phyloP scores from a whole-genome alignment of 2,329 filamentous ascomycete genomes.

The Fusarium transvaalense region DNA sequence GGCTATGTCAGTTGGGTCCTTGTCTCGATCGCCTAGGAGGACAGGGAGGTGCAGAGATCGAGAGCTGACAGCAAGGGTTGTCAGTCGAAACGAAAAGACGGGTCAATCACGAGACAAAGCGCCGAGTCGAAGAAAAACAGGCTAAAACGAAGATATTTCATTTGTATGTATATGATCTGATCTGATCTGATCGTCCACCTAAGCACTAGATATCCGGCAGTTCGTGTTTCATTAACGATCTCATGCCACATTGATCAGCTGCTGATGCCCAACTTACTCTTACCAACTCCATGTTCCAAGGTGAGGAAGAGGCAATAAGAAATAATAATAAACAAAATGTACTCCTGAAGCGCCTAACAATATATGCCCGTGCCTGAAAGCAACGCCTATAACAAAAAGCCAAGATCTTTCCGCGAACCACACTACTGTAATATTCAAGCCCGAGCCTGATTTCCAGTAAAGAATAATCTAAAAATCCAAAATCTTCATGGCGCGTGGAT shows the following conservation, averaged over 20 bases:
- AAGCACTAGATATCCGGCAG: neutral
- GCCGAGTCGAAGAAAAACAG: neutral
- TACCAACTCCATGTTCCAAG: neutral
- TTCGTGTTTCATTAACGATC: slow-evolving; percentile 5
- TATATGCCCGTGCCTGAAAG: slow-evolving; percentile 28
- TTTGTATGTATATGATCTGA: slow-evolving; percentile 21
- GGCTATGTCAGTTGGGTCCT: neutral
- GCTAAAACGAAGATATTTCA: neutral
- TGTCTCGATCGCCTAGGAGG: slow-evolving; percentile 32
- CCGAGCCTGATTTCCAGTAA: slow-evolving; percentile 25
- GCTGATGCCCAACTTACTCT: neutral
- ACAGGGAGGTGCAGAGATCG: slow-evolving; percentile 41
- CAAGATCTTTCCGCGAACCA: slow-evolving; percentile 23
- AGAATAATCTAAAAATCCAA: slow-evolving; percentile 28
- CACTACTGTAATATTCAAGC: slow-evolving; percentile 24
- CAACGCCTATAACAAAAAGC: slow-evolving; percentile 17
- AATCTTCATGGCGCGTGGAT: slow-evolving; percentile 21
- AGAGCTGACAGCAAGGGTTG: slow-evolving; percentile 21
- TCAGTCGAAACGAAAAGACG: neutral
- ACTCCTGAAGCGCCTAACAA: slow-evolving; percentile 15
- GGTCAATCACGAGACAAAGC: slow-evolving; percentile 3
- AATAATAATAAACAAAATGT: slow-evolving; percentile 6
- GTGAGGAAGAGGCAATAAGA: neutral
- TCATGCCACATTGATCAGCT: neutral
- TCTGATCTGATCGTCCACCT: slow-evolving; percentile 1